Evolutionary conservation across 345 rosid genomes (phyloP), one percentile per base, ranked within the genome.

Genomic region (Alliaria petiolata): DNA sequence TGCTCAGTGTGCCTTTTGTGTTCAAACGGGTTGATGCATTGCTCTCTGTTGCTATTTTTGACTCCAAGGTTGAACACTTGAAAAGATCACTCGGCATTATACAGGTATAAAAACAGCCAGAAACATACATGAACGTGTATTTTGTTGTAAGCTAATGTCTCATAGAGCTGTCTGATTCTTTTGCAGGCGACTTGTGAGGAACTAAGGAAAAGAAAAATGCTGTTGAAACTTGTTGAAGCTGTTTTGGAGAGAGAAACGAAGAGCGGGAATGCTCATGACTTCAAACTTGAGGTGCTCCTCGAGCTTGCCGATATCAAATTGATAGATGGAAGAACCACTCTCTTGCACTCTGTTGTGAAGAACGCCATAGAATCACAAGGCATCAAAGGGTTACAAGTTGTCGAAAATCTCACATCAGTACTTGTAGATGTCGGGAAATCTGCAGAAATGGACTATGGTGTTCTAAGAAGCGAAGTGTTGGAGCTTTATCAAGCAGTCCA

Each of bases 271-370:
- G 88, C 93, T 4, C 84, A 69, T 6, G 86, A 84, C 35, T 91
- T 89, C 84, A 91, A 84, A 81, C 88, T 91, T 31, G 93, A 89
- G 74, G 84, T 83, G 3, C 88, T 90, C 9, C 85, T 86, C 20
- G 75, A 83, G 79, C 89, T 84, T 69, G 84, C 82, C n/a, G 78
- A 85, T 45, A 77, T 88, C 11, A 85, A 84, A 72, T 85, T 83
- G 42, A 67, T 80, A 3, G 97, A 87, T 71, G 93, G 96, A 60
- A 82, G 83, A 78, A 89, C 90, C 69, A 87, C 87, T 13, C 80
- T 89, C 69, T 40, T 91, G 74, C 89, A 79, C 67, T 83, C 83
- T 36, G 93, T 89, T 20, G 85, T 87, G 4, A 88, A 85, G 63
- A 89, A 91, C 76, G 85, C 85, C 66, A 79, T 68, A 60, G 77